Percentiles rank a stretch among this genome's conserved stretches.
Evolutionary conservation across 495 filamentous ascomycete species (phyloP).

Genomic region (Penicillium alfredii): DNA sequence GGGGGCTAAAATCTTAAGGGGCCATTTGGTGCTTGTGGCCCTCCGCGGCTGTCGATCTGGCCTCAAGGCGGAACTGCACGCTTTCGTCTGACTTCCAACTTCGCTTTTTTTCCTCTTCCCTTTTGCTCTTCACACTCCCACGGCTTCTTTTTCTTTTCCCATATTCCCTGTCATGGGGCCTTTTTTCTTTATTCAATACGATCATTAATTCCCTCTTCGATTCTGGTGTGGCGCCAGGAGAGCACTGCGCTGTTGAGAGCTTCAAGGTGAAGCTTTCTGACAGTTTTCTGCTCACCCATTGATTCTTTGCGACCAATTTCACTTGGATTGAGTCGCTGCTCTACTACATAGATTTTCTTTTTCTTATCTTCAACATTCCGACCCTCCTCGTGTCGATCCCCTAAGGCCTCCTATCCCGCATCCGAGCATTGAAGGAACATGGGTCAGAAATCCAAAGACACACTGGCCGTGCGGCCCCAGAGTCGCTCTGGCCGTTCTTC

Average conservation of each 20-base stretch:
- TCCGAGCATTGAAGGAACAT: conserved; percentile 17
- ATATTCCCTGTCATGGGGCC: conserved; percentile 34
- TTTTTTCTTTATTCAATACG: conserved; percentile 27
- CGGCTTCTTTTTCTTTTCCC: conserved; percentile 14
- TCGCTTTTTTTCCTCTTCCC: conserved; percentile 18
- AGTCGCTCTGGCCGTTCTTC: conserved; percentile 33
- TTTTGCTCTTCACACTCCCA: conserved; percentile 19
- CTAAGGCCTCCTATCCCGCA: conserved; percentile 8
- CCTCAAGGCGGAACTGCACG: conserved; percentile 28
- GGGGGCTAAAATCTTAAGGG: conserved; percentile 15
- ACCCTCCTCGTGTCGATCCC: conserved; percentile 3
- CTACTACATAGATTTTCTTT: conserved; percentile 10
- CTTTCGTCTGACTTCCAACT: conserved; percentile 27
- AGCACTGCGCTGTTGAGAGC: conserved; percentile 21
- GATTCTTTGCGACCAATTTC: too few species aligned
- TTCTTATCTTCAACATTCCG: conserved; percentile 5
- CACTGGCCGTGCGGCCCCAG: conserved; percentile 34
- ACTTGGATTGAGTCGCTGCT: conserved; percentile 3
- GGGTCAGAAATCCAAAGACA: conserved; percentile 36
- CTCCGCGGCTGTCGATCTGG: conserved; percentile 29
- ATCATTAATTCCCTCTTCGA: conserved; percentile 42
- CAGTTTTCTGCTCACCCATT: too few species aligned
- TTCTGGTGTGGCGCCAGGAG: conserved; percentile 30
- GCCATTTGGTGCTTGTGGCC: conserved; percentile 15
- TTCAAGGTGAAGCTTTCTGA: conserved; percentile 15